phyloP scores from a whole-genome alignment of 1,139 yeast genomes.

The Kodamaea arcana region DNA sequence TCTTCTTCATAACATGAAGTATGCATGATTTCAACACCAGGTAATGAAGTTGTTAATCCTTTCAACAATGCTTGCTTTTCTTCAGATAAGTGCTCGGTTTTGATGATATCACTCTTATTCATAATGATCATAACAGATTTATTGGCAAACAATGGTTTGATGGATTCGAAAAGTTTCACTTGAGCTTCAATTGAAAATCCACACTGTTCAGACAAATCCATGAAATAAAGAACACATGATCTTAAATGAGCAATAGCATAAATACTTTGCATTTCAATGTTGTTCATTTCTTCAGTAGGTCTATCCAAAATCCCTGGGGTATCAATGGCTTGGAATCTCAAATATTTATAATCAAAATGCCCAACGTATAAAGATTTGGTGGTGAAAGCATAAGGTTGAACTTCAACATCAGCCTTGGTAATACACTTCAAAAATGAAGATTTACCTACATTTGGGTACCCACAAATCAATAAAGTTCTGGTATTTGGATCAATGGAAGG shows the following conservation, averaged over 20 bases:
- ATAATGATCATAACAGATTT: slow-evolving; percentile 93
- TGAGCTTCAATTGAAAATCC: slow-evolving; percentile 97
- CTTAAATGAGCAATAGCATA: slow-evolving; percentile 98
- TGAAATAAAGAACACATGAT: slow-evolving; percentile 91
- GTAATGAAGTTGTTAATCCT: slow-evolving; percentile 49
- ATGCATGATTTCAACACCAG: slow-evolving; percentile 89
- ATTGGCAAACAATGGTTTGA: slow-evolving; percentile 95
- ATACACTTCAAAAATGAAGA: slow-evolving; percentile 90
- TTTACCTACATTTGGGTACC: slow-evolving; percentile 98
- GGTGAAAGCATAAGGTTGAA: slow-evolving; percentile 98
- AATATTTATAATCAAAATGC: slow-evolving; percentile 94
- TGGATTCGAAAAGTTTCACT: slow-evolving; percentile 92
- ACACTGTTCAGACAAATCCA: slow-evolving; percentile 99
- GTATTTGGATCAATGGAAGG: slow-evolving; percentile 99
- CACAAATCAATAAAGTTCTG: slow-evolving; percentile 93
- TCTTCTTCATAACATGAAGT: slow-evolving; percentile 94
- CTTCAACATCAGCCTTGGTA: slow-evolving; percentile 98
- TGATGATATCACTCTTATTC: slow-evolving; percentile 89
- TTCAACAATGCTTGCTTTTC: slow-evolving; percentile 72
- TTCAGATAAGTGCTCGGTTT: slow-evolving; percentile 74
- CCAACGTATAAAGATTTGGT: slow-evolving; percentile 94
- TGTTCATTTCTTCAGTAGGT: slow-evolving; percentile 99
- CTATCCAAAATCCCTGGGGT: slow-evolving; percentile 98
- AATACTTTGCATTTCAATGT: slow-evolving; percentile 98
- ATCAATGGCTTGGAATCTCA: slow-evolving; percentile 97